These are phyloP conservation scores for Mrakia gelida DNA, from an alignment of 768 basidiomycete genomes.

Conservation along the genomic window DNA sequence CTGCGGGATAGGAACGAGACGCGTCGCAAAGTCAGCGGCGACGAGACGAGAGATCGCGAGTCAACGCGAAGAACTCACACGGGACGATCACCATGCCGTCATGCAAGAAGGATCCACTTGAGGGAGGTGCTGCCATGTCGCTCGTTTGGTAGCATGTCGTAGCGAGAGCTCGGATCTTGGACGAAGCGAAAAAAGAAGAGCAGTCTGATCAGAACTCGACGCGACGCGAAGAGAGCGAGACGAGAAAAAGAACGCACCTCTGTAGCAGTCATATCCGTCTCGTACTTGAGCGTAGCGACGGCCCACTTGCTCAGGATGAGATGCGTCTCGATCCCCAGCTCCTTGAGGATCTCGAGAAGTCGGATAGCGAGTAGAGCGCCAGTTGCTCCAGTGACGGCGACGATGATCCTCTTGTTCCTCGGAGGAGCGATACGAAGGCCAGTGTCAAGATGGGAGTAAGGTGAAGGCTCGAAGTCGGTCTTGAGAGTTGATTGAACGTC, in stretches of 20 bases:
- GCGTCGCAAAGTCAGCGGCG: neutral
- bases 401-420: conserved; percentile 14
- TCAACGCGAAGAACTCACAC: neutral
- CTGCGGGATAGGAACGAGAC: neutral
- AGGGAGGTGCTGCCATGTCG: conserved; percentile 20
- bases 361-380: conserved; percentile 15
- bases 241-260: neutral
- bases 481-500: neutral
- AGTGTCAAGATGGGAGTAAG: neutral
- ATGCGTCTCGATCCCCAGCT: conserved; percentile 26
- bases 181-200: neutral
- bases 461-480: neutral
- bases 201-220: no score
- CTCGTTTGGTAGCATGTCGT: conserved; percentile 2
- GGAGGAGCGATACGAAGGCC: neutral
- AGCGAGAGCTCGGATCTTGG: conserved; percentile 11
- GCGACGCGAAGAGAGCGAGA: neutral
- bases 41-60: neutral
- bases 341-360: conserved; percentile 12
- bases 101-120: conserved; percentile 18
- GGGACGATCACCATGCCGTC: conserved; percentile 26
- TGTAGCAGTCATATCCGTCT: conserved; percentile 22
- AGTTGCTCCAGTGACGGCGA: conserved; percentile 22
- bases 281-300: conserved; percentile 25
- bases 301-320: conserved; percentile 25